Base-by-base conservation (phyloP, 495 filamentous ascomycete genomes). In the Tuber brumale region DNA sequence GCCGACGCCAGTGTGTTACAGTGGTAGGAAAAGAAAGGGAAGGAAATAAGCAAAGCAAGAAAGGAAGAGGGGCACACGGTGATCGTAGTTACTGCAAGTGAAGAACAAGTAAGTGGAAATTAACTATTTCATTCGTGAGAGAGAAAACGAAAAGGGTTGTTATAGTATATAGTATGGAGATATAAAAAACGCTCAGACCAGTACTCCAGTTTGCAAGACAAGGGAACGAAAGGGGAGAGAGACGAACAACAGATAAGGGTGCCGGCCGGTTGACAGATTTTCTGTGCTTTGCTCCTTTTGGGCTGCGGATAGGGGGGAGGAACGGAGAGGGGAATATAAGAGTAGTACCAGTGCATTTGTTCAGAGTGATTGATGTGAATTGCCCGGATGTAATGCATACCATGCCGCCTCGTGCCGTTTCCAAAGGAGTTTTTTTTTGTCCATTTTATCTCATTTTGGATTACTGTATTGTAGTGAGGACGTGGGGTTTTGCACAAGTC, bases 321-420 rank as follows among this genome's bases (percentile, higher is more conserved):
- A n/a, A 4, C 3, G 10, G 35, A 5, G 70, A 19, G 0, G 39
- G 6, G 70, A 45, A 14, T 21, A 48, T 18, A 46, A 43, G 18
- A 35, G 44, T 72, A 57, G 41, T 57, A 46, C 70, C 16, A 44
- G 71, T 39, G 5, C n/a, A 21, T 72, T 66, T 66, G 27, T 66
- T 66, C 19, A 14, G 14, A 48, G 39, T 51, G n/a, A 71, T 27
- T 74, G 74, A 77, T 76, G 41, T 80, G 71, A 70, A 57, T 74
- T 76, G 35, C 72, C 74, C 76, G 70, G 75, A 72, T 81, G 57
- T 73, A 80, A 79, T 73, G 70, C 74, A 75, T 70, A 45, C 77
- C 66, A 75, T 79, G 76, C 76, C 70, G 61, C 61, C 44, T 27
- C 41, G 41, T 77, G 70, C 72, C 51, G 43, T 75, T 72, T 75